Evolutionary conservation across 2,329 filamentous ascomycete species (phyloP).

Genomic region (Fusarium verrucosum): DNA sequence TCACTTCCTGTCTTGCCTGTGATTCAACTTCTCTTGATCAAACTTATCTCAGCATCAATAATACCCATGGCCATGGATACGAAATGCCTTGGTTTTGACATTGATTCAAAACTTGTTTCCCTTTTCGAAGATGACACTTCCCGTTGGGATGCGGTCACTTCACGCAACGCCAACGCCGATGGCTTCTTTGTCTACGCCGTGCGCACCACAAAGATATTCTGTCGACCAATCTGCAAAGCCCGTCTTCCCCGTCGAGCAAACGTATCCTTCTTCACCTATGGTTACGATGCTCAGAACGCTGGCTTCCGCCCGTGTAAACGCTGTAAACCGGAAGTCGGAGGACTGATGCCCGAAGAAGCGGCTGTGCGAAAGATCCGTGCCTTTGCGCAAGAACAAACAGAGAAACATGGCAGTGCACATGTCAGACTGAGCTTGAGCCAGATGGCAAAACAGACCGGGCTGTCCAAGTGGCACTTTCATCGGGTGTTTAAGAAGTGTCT

Average conservation of each 20-base stretch:
- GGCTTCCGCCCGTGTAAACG: constrained; percentile 68
- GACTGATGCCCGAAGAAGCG: constrained; percentile 54
- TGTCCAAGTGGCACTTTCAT: constrained; percentile 68
- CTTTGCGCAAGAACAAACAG: constrained; percentile 46
- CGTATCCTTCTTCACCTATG: constrained; percentile 62
- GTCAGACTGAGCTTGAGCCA: constrained; percentile 52
- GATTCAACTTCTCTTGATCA: not conserved
- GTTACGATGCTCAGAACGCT: constrained; percentile 55
- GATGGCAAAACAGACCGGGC: constrained; percentile 60
- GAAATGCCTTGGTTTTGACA: not conserved
- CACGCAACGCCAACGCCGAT: constrained; percentile 50
- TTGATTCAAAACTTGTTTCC: not conserved
- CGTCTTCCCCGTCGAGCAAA: constrained; percentile 69
- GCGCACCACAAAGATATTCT: constrained; percentile 62
- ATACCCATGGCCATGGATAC: not conserved
- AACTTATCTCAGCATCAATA: not conserved
- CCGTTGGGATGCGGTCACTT: constrained; percentile 51
- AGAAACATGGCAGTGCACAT: constrained; percentile 18
- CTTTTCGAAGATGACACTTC: constrained; percentile 46
- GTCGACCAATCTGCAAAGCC: constrained; percentile 68
- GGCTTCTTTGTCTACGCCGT: constrained; percentile 57
- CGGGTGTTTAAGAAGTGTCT: constrained; percentile 65
- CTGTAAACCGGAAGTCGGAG: constrained; percentile 57
- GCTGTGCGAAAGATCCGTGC: constrained; percentile 55
- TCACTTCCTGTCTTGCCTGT: not conserved